phyloP scores from a whole-genome alignment of 208 protist species.

The Naegleria gruberi region DNA sequence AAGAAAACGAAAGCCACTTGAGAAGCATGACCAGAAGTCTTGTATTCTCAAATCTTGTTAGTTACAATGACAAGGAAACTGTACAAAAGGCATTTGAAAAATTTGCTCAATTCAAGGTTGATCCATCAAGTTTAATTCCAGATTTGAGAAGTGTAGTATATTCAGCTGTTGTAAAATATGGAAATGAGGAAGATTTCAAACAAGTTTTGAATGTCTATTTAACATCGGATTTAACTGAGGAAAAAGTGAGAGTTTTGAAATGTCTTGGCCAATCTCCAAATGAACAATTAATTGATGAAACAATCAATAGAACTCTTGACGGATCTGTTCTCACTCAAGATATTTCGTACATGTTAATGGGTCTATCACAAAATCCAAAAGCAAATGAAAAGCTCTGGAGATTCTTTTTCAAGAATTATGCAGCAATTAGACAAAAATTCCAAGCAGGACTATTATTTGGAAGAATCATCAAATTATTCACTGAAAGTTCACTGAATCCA shows the following conservation, averaged over 20 bases:
- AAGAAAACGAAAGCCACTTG: background rate
- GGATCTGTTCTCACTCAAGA: background rate
- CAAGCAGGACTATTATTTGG: too few relatives aligned
- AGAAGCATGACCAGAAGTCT: background rate
- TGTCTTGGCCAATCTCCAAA: background rate
- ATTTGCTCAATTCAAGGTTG: background rate
- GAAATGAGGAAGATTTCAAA: background rate
- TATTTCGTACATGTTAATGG: background rate
- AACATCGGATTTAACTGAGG: background rate
- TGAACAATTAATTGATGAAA: background rate
- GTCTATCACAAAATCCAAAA: background rate
- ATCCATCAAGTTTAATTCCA: background rate
- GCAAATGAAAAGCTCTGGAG: too few relatives aligned
- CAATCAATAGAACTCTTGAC: background rate
- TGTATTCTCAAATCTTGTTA: background rate
- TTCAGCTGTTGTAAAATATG: background rate
- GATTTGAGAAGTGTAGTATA: background rate
- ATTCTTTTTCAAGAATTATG: too few relatives aligned
- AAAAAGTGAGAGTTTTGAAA: background rate
- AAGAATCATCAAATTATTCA: too few relatives aligned
- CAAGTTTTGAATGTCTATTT: background rate
- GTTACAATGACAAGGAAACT: background rate
- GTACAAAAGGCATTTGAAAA: background rate
- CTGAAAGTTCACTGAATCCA: too few relatives aligned
- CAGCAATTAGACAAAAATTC: too few relatives aligned